Conservation (phyloP, 148 eudicot species). For the Linanthus parryae region DNA sequence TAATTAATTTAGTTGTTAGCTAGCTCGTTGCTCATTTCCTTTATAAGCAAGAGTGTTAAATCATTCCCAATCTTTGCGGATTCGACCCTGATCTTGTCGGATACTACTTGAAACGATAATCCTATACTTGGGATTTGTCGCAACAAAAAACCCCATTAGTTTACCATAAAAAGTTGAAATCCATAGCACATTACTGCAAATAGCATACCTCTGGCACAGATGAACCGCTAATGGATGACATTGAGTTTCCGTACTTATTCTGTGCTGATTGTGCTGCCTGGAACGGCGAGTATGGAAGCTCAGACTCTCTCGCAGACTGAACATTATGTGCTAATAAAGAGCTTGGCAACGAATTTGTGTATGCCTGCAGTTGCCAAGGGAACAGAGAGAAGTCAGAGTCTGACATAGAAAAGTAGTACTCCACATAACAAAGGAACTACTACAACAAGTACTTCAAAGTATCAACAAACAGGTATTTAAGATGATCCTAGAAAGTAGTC, state of each 20-base stretch:
- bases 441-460: neutral
- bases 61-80: neutral
- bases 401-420: neutral
- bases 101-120: too few relatives aligned
- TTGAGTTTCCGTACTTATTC: constrained; percentile 39
- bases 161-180: neutral
- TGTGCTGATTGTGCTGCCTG: constrained; percentile 51
- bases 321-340: constrained; percentile 52
- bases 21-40: too few relatives aligned
- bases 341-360: constrained; percentile 58
- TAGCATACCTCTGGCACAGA: constrained; percentile 69
- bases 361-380: constrained; percentile 38
- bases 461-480: neutral
- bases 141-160: neutral
- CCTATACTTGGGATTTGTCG: too few relatives aligned
- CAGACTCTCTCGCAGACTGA: constrained; percentile 62
- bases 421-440: neutral
- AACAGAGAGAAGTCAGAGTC: constrained; percentile 2
- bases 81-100: neutral
- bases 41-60: too few relatives aligned
- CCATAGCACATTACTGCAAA: neutral
- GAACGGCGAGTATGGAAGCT: constrained; percentile 63
- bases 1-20: too few relatives aligned
- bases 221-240: constrained; percentile 49
- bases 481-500: neutral